Conservation (phyloP, 352 stramenopile species). For the Globisporangium splendens region DNA sequence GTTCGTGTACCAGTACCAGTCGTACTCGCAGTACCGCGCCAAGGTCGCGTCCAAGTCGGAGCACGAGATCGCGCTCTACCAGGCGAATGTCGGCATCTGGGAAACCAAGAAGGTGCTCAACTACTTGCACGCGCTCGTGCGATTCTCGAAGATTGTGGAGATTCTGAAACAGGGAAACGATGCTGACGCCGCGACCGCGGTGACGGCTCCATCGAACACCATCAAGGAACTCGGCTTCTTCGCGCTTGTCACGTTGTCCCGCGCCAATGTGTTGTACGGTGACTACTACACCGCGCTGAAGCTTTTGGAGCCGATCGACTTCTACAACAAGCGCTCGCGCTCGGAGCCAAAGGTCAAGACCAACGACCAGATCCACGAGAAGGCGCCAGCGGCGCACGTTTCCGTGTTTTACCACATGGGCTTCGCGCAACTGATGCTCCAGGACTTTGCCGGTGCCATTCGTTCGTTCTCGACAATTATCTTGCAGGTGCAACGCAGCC, state of each 20-base stretch:
- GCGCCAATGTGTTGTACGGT: conserved; percentile 95
- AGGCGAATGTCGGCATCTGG: conserved; percentile 92
- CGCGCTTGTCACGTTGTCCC: conserved; percentile 90
- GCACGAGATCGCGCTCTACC: conserved; percentile 48
- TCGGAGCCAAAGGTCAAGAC: conserved; percentile 37
- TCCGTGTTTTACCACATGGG: conserved; percentile 97
- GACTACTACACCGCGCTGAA: conserved; percentile 95
- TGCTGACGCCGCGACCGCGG: conserved; percentile 11
- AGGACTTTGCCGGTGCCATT: conserved; percentile 93
- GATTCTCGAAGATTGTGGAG: conserved; percentile 89
- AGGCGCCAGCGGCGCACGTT: conserved; percentile 91
- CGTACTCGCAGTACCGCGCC: conserved; percentile 95
- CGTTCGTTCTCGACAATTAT: conserved; percentile 89
- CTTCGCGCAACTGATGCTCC: conserved; percentile 96
- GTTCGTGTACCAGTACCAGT: conserved; percentile 99
- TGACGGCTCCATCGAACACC: conserved; percentile 52
- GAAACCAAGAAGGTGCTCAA: conserved; percentile 93
- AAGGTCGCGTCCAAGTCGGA: conserved; percentile 72
- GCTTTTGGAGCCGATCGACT: conserved; percentile 89
- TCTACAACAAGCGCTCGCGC: conserved; percentile 78
- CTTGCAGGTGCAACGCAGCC: conserved; percentile 84
- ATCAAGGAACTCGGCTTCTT: conserved; percentile 96
- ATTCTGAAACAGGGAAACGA: conserved; percentile 67
- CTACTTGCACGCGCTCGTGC: conserved; percentile 94
- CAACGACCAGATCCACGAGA: conserved; percentile 84